A percentile compares a stretch with the other conserved stretches of the same genome.
These are phyloP conservation scores for Fusarium veterinarium DNA, from an alignment of 2,329 filamentous ascomycete species.

Conservation along the genomic window DNA sequence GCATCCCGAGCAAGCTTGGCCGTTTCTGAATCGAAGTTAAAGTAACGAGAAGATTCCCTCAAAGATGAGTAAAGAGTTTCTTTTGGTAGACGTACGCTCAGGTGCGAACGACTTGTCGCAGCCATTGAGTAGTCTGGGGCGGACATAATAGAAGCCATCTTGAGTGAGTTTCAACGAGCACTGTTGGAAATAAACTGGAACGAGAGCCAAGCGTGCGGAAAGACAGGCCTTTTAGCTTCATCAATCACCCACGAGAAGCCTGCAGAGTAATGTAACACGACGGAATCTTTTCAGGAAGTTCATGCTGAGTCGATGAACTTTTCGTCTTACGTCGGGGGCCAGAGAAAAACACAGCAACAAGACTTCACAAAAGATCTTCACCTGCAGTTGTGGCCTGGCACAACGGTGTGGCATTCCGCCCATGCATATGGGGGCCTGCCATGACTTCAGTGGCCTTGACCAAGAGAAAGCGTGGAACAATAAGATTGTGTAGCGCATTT, in stretches of 20 bases:
- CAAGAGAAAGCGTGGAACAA: constrained; percentile 15
- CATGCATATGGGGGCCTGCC: background rate
- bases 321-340: constrained; percentile 25
- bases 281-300: constrained; percentile 14
- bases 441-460: constrained; percentile 30
- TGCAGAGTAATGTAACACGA: constrained; percentile 16
- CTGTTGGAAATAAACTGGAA: background rate
- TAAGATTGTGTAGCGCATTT: constrained; percentile 29
- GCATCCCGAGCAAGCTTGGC: constrained; percentile 37
- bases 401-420: constrained; percentile 16
- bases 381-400: constrained; percentile 28
- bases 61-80: constrained; percentile 42
- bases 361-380: constrained; percentile 18
- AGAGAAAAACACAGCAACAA: constrained; percentile 11
- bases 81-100: constrained; percentile 43
- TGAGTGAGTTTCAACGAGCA: background rate
- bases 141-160: constrained; percentile 46
- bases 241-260: background rate
- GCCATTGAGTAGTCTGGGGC: constrained; percentile 45
- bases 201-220: background rate
- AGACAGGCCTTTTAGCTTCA: constrained; percentile 22
- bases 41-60: constrained; percentile 41
- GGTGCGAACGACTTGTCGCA: constrained; percentile 35
- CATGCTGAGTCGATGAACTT: constrained; percentile 17
- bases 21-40: constrained; percentile 40